These are phyloP conservation scores for Fraxinus baroniana DNA, from an alignment of 305 asterid species.

Conservation along the genomic window DNA sequence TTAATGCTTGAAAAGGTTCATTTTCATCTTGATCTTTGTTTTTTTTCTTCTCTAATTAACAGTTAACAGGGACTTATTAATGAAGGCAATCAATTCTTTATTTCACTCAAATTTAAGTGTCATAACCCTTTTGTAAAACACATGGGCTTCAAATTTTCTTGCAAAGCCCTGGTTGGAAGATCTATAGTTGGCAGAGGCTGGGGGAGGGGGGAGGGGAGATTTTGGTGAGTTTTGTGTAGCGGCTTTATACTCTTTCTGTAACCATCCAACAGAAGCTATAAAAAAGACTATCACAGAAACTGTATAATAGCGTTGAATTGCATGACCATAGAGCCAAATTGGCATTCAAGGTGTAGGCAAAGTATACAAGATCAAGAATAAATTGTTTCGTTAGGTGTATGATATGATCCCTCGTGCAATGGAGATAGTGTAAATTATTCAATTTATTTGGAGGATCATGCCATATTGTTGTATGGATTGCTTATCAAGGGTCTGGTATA, in stretches of 20 bases:
- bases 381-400: background rate
- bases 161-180: background rate
- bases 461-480: background rate
- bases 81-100: background rate
- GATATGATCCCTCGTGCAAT: background rate
- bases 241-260: background rate
- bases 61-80: background rate
- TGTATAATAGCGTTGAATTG: background rate
- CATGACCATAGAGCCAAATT: background rate
- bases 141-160: background rate
- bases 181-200: background rate
- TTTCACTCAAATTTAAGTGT: background rate
- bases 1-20: background rate
- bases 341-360: background rate
- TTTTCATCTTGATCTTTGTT: background rate
- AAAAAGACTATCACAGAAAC: background rate
- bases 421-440: background rate
- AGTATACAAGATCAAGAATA: background rate
- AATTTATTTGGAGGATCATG: background rate
- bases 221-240: background rate
- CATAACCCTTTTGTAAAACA: background rate
- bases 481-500: background rate
- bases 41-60: background rate
- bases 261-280: background rate
- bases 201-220: background rate